Conservation (phyloP, 257 asterid species). For the Catharanthus roseus region DNA sequence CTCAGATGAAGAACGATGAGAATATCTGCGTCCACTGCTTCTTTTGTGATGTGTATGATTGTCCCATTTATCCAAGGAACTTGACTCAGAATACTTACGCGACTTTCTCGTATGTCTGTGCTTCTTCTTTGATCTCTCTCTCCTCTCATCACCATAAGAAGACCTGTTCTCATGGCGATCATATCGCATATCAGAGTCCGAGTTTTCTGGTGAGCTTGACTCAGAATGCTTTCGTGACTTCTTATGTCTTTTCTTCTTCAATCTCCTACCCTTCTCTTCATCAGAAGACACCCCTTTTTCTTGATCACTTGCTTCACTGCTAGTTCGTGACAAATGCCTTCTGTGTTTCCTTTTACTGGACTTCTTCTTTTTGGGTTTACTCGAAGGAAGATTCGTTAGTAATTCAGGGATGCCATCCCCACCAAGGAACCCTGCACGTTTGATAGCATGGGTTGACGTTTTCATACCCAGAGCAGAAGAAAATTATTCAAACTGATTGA, state of each 20-base stretch:
- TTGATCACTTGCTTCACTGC: conserved; percentile 23
- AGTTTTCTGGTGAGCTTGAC: conserved; percentile 33
- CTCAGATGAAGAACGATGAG: conserved; percentile 29
- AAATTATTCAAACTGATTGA: neutral
- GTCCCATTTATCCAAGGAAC: conserved; percentile 43
- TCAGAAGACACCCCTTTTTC: conserved; percentile 34
- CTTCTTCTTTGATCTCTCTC: conserved; percentile 34
- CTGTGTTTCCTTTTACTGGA: conserved; percentile 51
- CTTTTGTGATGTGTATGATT: conserved; percentile 32
- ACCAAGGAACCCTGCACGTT: conserved; percentile 66
- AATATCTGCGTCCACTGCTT: conserved; percentile 32
- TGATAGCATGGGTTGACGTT: neutral
- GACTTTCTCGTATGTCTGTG: conserved; percentile 43
- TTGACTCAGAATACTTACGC: conserved; percentile 31
- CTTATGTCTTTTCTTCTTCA: conserved; percentile 38
- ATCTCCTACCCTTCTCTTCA: conserved; percentile 32
- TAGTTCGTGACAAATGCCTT: conserved; percentile 35
- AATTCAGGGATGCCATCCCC: conserved; percentile 64
- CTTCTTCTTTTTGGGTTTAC: conserved; percentile 41
- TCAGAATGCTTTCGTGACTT: conserved; percentile 36
- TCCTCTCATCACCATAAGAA: conserved; percentile 34
- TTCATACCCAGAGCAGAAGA: neutral
- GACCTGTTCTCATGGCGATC: conserved; percentile 24
- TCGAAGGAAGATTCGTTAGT: conserved; percentile 50
- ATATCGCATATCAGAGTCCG: conserved; percentile 29